Percentiles rank a stretch among this genome's conserved stretches.
Conservation (phyloP, 2,329 filamentous ascomycete species). For the Aspergillus pseudoterreus region DNA sequence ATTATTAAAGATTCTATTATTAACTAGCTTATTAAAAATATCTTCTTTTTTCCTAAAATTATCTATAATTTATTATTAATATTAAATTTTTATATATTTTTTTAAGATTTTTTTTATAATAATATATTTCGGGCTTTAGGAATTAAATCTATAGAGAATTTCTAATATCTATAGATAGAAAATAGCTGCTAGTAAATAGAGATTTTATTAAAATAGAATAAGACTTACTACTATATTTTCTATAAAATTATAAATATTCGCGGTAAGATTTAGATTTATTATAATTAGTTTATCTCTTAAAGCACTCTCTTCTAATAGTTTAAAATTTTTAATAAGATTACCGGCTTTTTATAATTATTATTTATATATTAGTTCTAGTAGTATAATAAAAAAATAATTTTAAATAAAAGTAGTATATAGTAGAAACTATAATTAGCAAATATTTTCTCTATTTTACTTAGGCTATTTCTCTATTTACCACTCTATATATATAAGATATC, state of each 20-base stretch:
- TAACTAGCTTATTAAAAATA: background rate
- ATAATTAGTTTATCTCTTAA: background rate
- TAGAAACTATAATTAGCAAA: too few relatives aligned
- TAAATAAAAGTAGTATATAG: background rate
- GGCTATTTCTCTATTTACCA: too few relatives aligned
- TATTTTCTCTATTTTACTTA: too few relatives aligned
- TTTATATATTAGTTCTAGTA: background rate
- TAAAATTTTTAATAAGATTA: background rate
- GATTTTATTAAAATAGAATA: background rate
- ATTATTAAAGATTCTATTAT: background rate
- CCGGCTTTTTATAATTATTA: background rate
- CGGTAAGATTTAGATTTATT: background rate
- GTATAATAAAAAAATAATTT: background rate
- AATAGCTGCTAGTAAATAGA: background rate
- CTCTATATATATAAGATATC: too few relatives aligned
- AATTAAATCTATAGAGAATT: slow-evolving; percentile 1
- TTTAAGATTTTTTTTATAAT: background rate
- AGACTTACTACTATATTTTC: background rate
- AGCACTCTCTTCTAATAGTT: background rate
- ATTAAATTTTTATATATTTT: background rate
- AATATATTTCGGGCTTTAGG: background rate
- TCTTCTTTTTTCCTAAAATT: background rate
- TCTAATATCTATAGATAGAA: background rate
- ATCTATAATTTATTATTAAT: background rate
- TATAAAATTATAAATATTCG: background rate